phyloP scores from a whole-genome alignment of 805 yeast species.

The Torulaspora delbrueckii region DNA sequence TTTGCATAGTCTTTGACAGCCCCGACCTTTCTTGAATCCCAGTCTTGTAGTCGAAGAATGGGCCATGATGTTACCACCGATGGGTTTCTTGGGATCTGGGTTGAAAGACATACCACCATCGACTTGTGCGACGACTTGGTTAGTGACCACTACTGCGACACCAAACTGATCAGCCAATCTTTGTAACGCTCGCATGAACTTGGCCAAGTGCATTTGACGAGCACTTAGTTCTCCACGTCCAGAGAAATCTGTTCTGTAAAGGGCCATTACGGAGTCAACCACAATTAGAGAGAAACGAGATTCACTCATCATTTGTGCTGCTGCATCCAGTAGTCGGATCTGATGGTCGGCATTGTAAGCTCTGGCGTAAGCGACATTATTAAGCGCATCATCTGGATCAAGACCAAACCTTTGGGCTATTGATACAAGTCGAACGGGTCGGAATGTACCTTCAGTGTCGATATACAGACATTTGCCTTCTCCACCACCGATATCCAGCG shows the following conservation, averaged over 20 bases:
- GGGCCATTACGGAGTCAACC: slow-evolving; percentile 97
- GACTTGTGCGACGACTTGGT: slow-evolving; percentile 97
- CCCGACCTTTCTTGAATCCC: slow-evolving; percentile 84
- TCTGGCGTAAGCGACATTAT: slow-evolving; percentile 95
- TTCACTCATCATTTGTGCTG: slow-evolving; percentile 95
- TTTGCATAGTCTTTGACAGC: slow-evolving; percentile 88
- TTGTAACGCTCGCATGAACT: slow-evolving; percentile 85
- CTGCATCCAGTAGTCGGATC: slow-evolving; percentile 74
- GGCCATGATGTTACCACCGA: slow-evolving; percentile 96
- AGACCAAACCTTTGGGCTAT: slow-evolving; percentile 89
- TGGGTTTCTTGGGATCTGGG: slow-evolving; percentile 97
- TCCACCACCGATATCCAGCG: slow-evolving; percentile 96
- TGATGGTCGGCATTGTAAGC: slow-evolving; percentile 98
- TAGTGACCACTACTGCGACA: slow-evolving; percentile 90
- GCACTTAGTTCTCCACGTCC: slow-evolving; percentile 97
- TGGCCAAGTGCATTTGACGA: slow-evolving; percentile 90
- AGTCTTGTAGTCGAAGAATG: slow-evolving; percentile 94
- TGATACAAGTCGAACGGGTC: slow-evolving; percentile 84
- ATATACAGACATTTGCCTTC: slow-evolving; percentile 96
- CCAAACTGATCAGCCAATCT: slow-evolving; percentile 96
- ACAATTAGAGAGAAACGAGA: slow-evolving; percentile 83
- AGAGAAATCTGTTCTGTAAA: slow-evolving; percentile 88
- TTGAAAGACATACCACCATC: slow-evolving; percentile 79
- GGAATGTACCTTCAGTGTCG: slow-evolving; percentile 95
- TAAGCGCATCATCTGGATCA: slow-evolving; percentile 89